Percentiles rank a stretch among this genome's conserved stretches.
These are phyloP conservation scores for Myriosclerotinia duriaeana DNA, from an alignment of 2,329 filamentous ascomycete species.

Conservation along the genomic window DNA sequence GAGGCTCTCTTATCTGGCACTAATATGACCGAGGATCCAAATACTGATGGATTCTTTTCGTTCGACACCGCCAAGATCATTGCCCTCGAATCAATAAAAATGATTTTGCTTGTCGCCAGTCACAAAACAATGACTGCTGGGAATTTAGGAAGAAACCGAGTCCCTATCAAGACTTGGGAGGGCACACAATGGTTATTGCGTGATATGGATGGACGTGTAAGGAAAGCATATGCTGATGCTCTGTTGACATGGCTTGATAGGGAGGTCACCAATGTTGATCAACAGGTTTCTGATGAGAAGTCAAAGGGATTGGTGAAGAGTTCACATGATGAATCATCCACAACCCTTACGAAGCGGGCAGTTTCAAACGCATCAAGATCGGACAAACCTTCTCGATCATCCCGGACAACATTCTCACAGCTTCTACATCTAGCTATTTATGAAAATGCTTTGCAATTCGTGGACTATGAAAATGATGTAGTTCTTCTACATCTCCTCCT, in stretches of 20 bases:
- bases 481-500: constrained; percentile 76
- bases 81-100: constrained; percentile 77
- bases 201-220: constrained; percentile 74
- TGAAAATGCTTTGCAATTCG: constrained; percentile 75
- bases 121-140: constrained; percentile 59
- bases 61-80: constrained; percentile 60
- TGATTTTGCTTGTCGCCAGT: constrained; percentile 80
- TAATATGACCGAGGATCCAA: constrained; percentile 52
- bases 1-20: constrained; percentile 49
- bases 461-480: constrained; percentile 72
- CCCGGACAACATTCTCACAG: constrained; percentile 63
- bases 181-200: constrained; percentile 92
- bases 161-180: constrained; percentile 86
- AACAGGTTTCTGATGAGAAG: constrained; percentile 59
- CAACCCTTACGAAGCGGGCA: constrained; percentile 51
- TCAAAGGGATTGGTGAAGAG: constrained; percentile 45
- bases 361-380: constrained; percentile 64
- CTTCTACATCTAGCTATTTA: constrained; percentile 86
- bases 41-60: constrained; percentile 59
- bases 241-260: constrained; percentile 79
- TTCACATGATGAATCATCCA: constrained; percentile 36
- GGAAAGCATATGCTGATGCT: constrained; percentile 82
- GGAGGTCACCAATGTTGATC: constrained; percentile 70
- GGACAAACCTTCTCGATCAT: constrained; percentile 34
- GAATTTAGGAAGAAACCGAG: constrained; percentile 69